Conservation (phyloP, 345 rosid genomes). For the Arabidopsis suecica region DNA sequence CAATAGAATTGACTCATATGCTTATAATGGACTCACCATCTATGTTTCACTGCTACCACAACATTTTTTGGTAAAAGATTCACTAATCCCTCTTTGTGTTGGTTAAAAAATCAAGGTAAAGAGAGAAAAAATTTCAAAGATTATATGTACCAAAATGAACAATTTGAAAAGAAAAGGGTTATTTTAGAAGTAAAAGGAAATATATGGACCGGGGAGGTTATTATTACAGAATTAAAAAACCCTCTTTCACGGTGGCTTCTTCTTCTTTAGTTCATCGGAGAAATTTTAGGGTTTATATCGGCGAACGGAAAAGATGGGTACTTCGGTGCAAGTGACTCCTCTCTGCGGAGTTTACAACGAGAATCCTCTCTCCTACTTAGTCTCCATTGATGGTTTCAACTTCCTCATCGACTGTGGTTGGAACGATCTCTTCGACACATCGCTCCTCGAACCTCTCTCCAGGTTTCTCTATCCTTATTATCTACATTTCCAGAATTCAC, state of each 20-base stretch:
- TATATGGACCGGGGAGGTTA: not conserved
- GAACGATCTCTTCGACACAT: slow-evolving; percentile 91
- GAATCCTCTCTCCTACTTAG: slow-evolving; percentile 87
- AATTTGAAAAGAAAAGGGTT: no score
- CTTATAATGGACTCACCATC: no score
- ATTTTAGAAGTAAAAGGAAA: no score
- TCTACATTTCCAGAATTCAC: not conserved
- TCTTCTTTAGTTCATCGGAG: slow-evolving; percentile 23
- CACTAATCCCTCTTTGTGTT: no score
- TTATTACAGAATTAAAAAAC: not conserved
- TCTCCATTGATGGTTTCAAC: slow-evolving; percentile 87
- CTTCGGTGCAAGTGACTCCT: slow-evolving; percentile 88
- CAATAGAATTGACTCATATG: no score
- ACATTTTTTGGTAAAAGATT: no score
- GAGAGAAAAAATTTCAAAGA: no score
- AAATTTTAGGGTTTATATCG: slow-evolving; percentile 38
- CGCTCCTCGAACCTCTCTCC: slow-evolving; percentile 91
- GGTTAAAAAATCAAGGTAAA: no score
- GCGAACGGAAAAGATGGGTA: slow-evolving; percentile 63
- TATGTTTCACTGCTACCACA: no score
- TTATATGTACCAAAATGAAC: no score
- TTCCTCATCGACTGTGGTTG: slow-evolving; percentile 95
- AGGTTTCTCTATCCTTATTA: slow-evolving; percentile 46
- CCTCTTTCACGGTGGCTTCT: slow-evolving; percentile 31
- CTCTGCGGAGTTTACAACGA: slow-evolving; percentile 91